These are phyloP conservation scores for Sporodiniella umbellata DNA, from an alignment of 371 early-diverging fungal species.

Conservation along the genomic window DNA sequence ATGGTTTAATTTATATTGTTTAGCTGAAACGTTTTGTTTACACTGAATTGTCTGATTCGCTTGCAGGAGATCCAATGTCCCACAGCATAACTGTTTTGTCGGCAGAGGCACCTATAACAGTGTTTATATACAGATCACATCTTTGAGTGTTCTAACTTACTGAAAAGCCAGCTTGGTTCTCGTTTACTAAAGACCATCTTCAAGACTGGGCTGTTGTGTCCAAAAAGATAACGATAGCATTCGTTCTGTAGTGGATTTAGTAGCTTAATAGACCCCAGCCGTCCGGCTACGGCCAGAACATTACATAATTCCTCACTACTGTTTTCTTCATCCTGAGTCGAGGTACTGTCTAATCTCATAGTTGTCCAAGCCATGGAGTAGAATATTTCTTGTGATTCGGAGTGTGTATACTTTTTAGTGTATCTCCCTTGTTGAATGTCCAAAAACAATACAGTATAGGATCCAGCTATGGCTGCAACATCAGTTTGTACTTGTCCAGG, in stretches of 20 bases:
- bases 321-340: conserved; percentile 1
- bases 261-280: conserved; percentile 56
- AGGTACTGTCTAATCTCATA: conserved; percentile 16
- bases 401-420: conserved; percentile 55
- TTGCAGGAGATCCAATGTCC: conserved; percentile 52
- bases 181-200: conserved; percentile 45
- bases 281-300: conserved; percentile 52
- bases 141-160: conserved; percentile 22
- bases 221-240: conserved; percentile 55
- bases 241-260: conserved; percentile 50
- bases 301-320: conserved; percentile 24
- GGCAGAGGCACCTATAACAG: conserved; percentile 41
- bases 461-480: conserved; percentile 24
- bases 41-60: conserved; percentile 24
- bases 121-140: background rate
- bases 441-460: conserved; percentile 46
- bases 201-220: conserved; percentile 42
- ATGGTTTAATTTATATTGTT: background rate
- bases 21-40: conserved; percentile 6
- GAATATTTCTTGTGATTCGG: conserved; percentile 51
- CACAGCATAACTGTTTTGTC: conserved; percentile 56
- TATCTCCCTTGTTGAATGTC: conserved; percentile 46
- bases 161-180: conserved; percentile 53
- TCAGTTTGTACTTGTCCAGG: background rate
- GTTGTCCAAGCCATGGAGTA: conserved; percentile 57